Base-by-base conservation (phyloP, 139 green algal species). In the Chlorella sp. region DNA sequence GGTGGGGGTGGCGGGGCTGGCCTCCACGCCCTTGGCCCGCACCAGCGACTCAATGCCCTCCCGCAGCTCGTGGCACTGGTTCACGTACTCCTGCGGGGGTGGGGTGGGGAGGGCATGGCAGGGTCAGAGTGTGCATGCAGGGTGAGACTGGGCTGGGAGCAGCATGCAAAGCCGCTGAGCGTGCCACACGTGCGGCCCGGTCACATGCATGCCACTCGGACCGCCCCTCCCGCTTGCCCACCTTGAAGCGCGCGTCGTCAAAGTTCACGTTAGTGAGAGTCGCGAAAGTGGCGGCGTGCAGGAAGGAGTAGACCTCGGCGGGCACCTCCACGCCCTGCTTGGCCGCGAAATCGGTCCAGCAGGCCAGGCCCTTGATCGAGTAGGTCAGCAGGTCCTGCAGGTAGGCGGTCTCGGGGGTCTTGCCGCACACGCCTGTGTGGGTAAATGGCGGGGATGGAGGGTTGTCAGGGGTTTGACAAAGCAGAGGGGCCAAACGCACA, bases 231-330 rank as follows among this genome's bases (percentile, higher is more conserved):
- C 62, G 21, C 23, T 15, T 3, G 15, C 73, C 15, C 73, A 80
- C 73, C 73, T 83, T 83, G 38, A 95, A 94, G 79, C 88, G 86
- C 0, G 65, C 71, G 7, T 86, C 78, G 44, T 92, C 87, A 72
- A 94, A 94, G 90, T 94, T 96, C 79, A 95, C 84, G 72, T 96
- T 96, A 75, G 93, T 96, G 16, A 96, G 87, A 5, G 91, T 94
- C 36, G 86, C 85, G 84, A 95, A 95, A 44, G 89, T 91, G 51
- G 83, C 84, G 51, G 51, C 51, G 51, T 60, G 51, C 51, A 60
- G 51, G 51, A 60, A 71, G 20, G 30, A 32, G 85, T 91, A 86
- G 12, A 90, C 68, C 23, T 87, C 64, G 3, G 38, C 28, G 57
- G 80, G 80, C 34, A 90, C 82, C 18, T 68, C 20, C n/a, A 91